Percentiles rank a stretch among this genome's conserved stretches.
phyloP scores from a whole-genome alignment of 108 stramenopile species.

The Parmales sp. region DNA sequence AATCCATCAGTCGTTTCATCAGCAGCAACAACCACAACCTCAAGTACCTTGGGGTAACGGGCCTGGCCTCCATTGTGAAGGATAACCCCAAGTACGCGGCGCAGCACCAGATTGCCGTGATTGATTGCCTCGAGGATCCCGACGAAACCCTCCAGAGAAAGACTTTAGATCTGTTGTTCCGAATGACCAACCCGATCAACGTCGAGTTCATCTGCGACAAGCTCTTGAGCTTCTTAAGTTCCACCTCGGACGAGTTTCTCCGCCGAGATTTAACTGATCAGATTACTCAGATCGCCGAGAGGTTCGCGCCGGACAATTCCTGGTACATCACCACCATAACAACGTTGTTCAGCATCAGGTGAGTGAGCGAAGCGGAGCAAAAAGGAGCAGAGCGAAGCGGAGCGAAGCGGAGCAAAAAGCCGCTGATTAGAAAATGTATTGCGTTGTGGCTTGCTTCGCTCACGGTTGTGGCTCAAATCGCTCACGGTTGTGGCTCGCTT shows the following conservation, averaged over 20 bases:
- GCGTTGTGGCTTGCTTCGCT: no score
- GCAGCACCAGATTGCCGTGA: constrained; percentile 95
- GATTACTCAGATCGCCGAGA: constrained; percentile 84
- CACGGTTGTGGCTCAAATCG: no score
- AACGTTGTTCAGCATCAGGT: constrained; percentile 72
- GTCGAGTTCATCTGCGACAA: constrained; percentile 93
- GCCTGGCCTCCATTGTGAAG: constrained; percentile 88
- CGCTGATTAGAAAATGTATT: no score
- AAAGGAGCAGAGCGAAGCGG: no score
- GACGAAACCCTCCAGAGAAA: constrained; percentile 96
- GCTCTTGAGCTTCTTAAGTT: constrained; percentile 69
- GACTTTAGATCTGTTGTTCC: constrained; percentile 90
- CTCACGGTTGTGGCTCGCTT: no score
- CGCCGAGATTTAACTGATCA: constrained; percentile 78
- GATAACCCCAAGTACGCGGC: constrained; percentile 91
- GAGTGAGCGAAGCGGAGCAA: no score
- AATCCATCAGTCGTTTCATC: constrained; percentile 83
- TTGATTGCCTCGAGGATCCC: constrained; percentile 95
- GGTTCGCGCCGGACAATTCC: constrained; percentile 89
- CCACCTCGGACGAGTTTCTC: constrained; percentile 78
- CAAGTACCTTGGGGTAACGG: constrained; percentile 93
- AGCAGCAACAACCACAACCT: constrained; percentile 79
- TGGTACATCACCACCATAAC: constrained; percentile 81
- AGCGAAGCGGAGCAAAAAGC: no score
- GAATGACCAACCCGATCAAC: constrained; percentile 97